Percentiles rank a stretch among this genome's conserved stretches.
Evolutionary conservation across 345 rosid genomes (phyloP).

Genomic region (Psidium friedrichsthalianum): DNA sequence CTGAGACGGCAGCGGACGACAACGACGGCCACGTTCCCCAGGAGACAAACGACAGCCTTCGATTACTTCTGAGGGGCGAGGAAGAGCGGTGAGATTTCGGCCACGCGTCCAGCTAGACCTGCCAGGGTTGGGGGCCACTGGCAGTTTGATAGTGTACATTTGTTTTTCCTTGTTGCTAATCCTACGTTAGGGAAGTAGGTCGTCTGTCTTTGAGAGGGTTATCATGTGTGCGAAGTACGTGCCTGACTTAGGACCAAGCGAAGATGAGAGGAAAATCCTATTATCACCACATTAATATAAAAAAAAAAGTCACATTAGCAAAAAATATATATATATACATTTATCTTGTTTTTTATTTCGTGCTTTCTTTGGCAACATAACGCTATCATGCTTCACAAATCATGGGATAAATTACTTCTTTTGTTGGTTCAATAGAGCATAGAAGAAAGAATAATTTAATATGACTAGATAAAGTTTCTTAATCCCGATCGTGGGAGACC

Average conservation of each 20-base stretch:
- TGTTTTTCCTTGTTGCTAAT: background rate
- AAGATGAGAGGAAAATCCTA: background rate
- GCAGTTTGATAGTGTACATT: background rate
- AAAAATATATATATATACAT: background rate
- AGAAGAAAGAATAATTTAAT: background rate
- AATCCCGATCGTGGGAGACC: background rate
- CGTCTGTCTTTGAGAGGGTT: background rate
- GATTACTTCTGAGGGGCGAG: constrained; percentile 39
- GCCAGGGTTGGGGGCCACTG: constrained; percentile 25
- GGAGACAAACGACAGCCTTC: constrained; percentile 32
- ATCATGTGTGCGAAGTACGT: background rate
- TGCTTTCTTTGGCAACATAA: background rate
- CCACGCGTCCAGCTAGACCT: constrained; percentile 21
- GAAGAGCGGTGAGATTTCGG: constrained; percentile 1
- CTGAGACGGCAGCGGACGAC: constrained; percentile 25
- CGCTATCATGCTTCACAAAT: background rate
- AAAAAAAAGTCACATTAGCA: background rate
- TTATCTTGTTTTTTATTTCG: background rate
- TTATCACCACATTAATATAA: background rate
- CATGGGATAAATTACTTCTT: background rate
- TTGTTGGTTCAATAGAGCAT: background rate
- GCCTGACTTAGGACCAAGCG: background rate
- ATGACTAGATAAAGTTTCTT: background rate
- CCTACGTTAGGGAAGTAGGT: background rate
- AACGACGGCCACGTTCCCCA: constrained; percentile 5